Conservation (phyloP, 148 eudicot species). For the Pharnaceum exiguum region DNA sequence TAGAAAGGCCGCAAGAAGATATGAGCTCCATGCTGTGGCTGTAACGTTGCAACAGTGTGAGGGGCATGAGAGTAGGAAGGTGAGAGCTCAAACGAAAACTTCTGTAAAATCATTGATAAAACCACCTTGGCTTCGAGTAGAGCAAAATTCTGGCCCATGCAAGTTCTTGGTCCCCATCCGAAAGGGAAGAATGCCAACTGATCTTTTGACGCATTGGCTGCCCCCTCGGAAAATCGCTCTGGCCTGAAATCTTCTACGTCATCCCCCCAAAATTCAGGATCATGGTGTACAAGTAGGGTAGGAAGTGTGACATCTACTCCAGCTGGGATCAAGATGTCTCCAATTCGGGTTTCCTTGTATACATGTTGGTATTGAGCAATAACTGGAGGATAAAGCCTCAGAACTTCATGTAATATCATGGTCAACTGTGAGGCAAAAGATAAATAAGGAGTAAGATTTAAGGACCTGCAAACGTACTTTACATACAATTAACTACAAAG, state of each 20-base stretch:
- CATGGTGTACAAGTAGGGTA: conserved; percentile 40
- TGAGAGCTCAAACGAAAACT: conserved; percentile 40
- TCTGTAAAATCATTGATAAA: conserved; percentile 39
- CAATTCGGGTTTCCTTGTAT: conserved; percentile 32
- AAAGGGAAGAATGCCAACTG: conserved; percentile 44
- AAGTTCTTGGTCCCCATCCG: conserved; percentile 45
- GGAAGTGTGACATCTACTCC: conserved; percentile 44
- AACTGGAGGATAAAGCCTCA: conserved; percentile 49
- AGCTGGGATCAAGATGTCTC: conserved; percentile 32
- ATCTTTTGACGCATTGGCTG: conserved; percentile 37
- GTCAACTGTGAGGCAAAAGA: conserved; percentile 23
- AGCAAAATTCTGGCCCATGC: conserved; percentile 48
- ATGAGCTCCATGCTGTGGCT: conserved; percentile 62
- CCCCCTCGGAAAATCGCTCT: conserved; percentile 43
- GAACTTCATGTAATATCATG: conserved; percentile 47
- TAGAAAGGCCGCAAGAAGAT: conserved; percentile 21
- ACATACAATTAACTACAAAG: background rate
- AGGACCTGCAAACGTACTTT: background rate
- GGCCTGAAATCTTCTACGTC: conserved; percentile 46
- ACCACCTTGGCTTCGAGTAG: conserved; percentile 47
- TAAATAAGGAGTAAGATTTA: background rate
- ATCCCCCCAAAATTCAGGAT: conserved; percentile 44
- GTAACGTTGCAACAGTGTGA: conserved; percentile 42
- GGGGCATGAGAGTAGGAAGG: conserved; percentile 58
- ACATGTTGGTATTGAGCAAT: conserved; percentile 29